Evolutionary conservation across 352 stramenopile genomes (phyloP), one percentile per base, ranked within the genome.

Genomic region (Aphanomyces euteiches): DNA sequence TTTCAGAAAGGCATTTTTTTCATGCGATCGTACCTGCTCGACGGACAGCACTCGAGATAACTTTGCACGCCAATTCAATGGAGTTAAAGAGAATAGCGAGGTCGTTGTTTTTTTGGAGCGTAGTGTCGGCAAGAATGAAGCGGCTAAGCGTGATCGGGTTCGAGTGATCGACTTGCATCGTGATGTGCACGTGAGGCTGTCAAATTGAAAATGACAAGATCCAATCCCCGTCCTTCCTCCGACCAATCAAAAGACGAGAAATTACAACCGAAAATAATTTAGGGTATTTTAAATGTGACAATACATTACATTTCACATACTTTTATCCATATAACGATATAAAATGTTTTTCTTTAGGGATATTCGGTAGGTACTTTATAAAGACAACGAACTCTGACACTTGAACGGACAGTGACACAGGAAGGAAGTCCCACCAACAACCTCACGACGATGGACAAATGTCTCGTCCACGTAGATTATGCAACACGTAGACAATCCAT

Each of bases 41-140:
- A 75, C 97, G 90, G 60, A 99, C 96, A 38, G 97, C 91, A 50
- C 93, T 97, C 56, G 96, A 92, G 74, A 99, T 99, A 58, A 98
- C 85, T 78, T 99, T 99, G 82, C 96, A 98, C 2, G 94, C 96
- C 56, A 98, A 84, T 67, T 95, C 91, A 70, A 99, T 97, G 39
- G 94, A 93, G 77, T 96, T 97, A 80, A 99, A 97, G 69, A 99
- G 85, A 45, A 99, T 92, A 38, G 93, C 90, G 38, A 98, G 80
- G 69, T 98, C 92, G 47, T 81, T 79, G 77, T 99, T 97, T 70
- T 88, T 84, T 56, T 96, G 97, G 68, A 91, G 90, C 56, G 90
- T 79, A 85, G 98, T 98, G 70, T 95, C 87, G 12, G 83, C 82
- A 67, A 95, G 75, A 75, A 99, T 97, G 80, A 98, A 98, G 61